These are phyloP conservation scores for Eruca vesicaria DNA, from an alignment of 441 rosid species.

Conservation along the genomic window DNA sequence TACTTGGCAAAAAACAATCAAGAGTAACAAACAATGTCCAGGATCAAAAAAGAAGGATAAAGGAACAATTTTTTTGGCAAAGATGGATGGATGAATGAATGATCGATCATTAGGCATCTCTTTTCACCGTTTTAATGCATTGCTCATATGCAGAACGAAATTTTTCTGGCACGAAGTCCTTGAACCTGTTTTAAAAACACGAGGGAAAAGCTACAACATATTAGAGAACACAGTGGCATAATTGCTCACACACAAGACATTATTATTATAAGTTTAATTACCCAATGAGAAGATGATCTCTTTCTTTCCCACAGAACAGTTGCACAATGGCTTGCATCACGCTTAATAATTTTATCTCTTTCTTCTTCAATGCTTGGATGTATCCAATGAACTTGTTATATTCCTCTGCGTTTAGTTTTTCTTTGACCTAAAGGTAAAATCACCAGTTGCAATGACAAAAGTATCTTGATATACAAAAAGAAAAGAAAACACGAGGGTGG, in stretches of 20 bases:
- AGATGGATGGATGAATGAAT: background rate
- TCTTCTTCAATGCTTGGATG: slow-evolving; percentile 86
- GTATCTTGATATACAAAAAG: background rate
- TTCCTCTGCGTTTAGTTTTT: slow-evolving; percentile 70
- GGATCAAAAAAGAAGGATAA: too few species aligned
- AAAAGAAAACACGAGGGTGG: slow-evolving; percentile 1
- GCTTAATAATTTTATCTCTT: slow-evolving; percentile 55
- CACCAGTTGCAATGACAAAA: slow-evolving; percentile 4
- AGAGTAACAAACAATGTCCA: too few species aligned
- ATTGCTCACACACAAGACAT: background rate
- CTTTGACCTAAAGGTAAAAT: slow-evolving; percentile 58
- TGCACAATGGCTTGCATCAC: slow-evolving; percentile 67
- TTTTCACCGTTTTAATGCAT: slow-evolving; percentile 46
- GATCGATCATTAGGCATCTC: slow-evolving; percentile 22
- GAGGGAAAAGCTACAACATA: background rate
- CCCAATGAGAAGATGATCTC: slow-evolving; percentile 77
- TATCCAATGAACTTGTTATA: slow-evolving; percentile 81
- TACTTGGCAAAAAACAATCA: too few species aligned
- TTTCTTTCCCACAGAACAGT: slow-evolving; percentile 68
- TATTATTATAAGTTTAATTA: slow-evolving; percentile 20
- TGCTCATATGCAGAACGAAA: slow-evolving; percentile 67
- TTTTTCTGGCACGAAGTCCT: slow-evolving; percentile 75
- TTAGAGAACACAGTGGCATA: background rate
- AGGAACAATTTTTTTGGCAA: background rate
- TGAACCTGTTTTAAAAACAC: slow-evolving; percentile 58